Evolutionary conservation across 139 green algal genomes (phyloP).

Genomic region (Coccomyxa sp.): DNA sequence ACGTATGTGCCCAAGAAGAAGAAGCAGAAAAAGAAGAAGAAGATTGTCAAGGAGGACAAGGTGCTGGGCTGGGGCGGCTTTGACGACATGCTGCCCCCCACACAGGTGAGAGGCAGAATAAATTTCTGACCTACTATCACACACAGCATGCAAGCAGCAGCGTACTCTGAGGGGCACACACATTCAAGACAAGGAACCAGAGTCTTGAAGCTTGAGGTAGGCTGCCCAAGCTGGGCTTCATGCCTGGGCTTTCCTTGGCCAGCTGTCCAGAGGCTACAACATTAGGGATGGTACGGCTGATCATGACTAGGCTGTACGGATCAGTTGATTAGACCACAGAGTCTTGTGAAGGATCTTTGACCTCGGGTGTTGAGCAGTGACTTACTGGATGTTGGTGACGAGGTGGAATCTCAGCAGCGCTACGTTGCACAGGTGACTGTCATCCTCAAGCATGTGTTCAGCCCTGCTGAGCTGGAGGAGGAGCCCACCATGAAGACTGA

Average conservation of each 20-base stretch:
- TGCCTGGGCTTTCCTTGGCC: too few species aligned
- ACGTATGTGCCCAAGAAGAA: constrained; percentile 50
- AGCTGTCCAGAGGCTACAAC: too few species aligned
- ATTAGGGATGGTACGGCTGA: too few species aligned
- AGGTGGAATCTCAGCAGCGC: too few species aligned
- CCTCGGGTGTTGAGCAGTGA: too few species aligned
- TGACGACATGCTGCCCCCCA: constrained; percentile 76
- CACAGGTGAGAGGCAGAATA: constrained; percentile 32
- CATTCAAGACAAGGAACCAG: too few species aligned
- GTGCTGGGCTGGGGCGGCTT: constrained; percentile 85
- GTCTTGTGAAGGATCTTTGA: constrained; percentile 2
- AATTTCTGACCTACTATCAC: neutral
- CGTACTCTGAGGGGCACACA: neutral
- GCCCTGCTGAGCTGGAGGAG: constrained; percentile 60
- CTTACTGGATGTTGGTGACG: too few species aligned
- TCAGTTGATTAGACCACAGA: too few species aligned
- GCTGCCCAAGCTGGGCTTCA: too few species aligned
- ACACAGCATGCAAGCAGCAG: neutral
- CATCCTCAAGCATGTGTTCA: constrained; percentile 87
- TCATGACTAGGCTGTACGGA: too few species aligned
- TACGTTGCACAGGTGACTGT: constrained; percentile 71
- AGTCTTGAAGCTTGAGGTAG: too few species aligned
- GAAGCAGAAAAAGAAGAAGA: constrained; percentile 53
- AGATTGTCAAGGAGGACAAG: constrained; percentile 29
- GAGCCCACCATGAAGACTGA: constrained; percentile 47